Percentiles rank a stretch among this genome's conserved stretches.
Evolutionary conservation across 2,329 filamentous ascomycete genomes (phyloP).

Genomic region (Periconia sp.): DNA sequence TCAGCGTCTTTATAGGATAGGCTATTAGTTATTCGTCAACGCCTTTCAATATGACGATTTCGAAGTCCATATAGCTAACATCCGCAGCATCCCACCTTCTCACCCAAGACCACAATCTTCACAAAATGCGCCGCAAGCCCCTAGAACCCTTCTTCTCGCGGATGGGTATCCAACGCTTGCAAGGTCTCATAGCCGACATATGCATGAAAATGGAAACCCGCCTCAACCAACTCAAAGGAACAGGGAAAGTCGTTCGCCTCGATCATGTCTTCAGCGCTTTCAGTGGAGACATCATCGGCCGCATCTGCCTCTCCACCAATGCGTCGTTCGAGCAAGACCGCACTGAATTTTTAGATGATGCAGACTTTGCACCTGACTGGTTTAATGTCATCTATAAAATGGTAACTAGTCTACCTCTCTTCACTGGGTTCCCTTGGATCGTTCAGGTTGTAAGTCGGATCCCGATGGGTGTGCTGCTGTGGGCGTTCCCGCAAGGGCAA

Average conservation of each 20-base stretch:
- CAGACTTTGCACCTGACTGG: conserved; percentile 16
- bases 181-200: conserved; percentile 22
- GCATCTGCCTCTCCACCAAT: conserved; percentile 17
- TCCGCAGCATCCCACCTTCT: conserved; percentile 17
- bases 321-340: conserved; percentile 6
- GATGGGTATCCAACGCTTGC: conserved; percentile 19
- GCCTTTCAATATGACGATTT: too few species aligned
- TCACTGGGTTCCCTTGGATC: conserved; percentile 15
- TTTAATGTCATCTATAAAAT: conserved; percentile 9
- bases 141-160: conserved; percentile 38
- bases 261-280: conserved; percentile 25
- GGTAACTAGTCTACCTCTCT: conserved; percentile 14
- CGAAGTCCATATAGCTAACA: too few species aligned
- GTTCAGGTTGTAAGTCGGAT: conserved; percentile 4
- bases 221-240: conserved; percentile 12
- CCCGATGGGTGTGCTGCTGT: conserved; percentile 1
- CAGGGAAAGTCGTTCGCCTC: conserved; percentile 18
- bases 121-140: conserved; percentile 29
- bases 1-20: too few species aligned
- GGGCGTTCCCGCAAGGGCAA: neutral
- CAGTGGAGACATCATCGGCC: conserved; percentile 33
- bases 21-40: too few species aligned
- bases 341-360: conserved; percentile 14
- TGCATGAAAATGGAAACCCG: conserved; percentile 14
- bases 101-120: conserved; percentile 29